Evolutionary conservation across 2,329 filamentous ascomycete species (phyloP).

Genomic region (Aspergillus cejpii): DNA sequence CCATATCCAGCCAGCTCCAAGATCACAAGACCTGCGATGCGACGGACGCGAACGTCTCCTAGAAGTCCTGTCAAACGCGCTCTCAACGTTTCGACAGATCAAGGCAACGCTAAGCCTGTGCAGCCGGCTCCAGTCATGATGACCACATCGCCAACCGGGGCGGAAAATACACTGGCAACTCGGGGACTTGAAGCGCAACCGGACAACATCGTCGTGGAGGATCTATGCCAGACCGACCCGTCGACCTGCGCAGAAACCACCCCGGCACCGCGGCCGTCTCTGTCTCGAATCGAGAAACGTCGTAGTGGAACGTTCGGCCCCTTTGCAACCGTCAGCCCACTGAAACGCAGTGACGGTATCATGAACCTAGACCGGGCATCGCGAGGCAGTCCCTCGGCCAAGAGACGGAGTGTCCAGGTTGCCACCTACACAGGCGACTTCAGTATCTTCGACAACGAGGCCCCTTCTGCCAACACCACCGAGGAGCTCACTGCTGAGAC

Average conservation of each 20-base stretch:
- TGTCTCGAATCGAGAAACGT: conserved; percentile 46
- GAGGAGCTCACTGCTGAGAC: conserved; percentile 28
- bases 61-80: conserved; percentile 76
- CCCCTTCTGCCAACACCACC: conserved; percentile 17
- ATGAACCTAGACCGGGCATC: conserved; percentile 78
- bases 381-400: conserved; percentile 78
- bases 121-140: conserved; percentile 42
- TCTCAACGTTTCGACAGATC: conserved; percentile 62
- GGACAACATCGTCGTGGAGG: conserved; percentile 16
- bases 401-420: conserved; percentile 80
- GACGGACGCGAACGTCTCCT: conserved; percentile 59
- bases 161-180: conserved; percentile 40
- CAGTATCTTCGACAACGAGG: conserved; percentile 63
- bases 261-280: conserved; percentile 32
- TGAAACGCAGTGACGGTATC: conserved; percentile 85
- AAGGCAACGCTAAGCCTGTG: conserved; percentile 59
- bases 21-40: conserved; percentile 45
- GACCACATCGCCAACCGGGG: conserved; percentile 29
- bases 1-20: conserved; percentile 62
- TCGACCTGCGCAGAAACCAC: conserved; percentile 20
- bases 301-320: conserved; percentile 44
- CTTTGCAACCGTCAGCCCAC: conserved; percentile 62
- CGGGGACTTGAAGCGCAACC: conserved; percentile 24
- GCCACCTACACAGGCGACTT: conserved; percentile 58
- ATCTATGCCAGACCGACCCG: conserved; percentile 38